Conservation (phyloP, 1,284 basidiomycete species). For the Ganoderma multipileum region DNA sequence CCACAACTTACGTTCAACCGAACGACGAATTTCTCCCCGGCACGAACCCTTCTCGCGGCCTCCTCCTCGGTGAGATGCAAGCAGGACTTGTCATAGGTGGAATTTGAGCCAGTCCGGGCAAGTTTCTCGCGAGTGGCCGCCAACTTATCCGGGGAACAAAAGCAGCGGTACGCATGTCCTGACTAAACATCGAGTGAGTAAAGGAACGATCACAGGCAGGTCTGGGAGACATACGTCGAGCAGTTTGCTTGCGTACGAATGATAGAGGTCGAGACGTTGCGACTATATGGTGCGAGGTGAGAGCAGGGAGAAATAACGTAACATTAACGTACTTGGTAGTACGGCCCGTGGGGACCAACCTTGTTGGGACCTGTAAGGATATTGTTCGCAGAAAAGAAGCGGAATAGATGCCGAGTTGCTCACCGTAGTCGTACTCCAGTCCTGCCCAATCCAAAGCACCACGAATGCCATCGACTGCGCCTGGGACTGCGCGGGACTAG, state of each 20-base stretch:
- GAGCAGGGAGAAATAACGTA: neutral
- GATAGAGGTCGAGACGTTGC: constrained; percentile 88
- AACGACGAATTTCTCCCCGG: constrained; percentile 84
- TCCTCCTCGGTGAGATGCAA: constrained; percentile 88
- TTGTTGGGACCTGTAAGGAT: constrained; percentile 73
- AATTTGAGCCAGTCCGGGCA: constrained; percentile 72
- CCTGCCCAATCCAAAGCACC: constrained; percentile 91
- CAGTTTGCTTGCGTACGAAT: constrained; percentile 73
- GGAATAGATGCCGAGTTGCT: constrained; percentile 22
- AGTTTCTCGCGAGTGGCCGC: constrained; percentile 71
- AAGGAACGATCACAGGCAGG: neutral
- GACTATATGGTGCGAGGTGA: constrained; percentile 59
- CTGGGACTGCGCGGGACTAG: constrained; percentile 82
- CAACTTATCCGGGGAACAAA: constrained; percentile 82
- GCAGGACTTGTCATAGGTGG: constrained; percentile 88
- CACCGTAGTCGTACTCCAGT: constrained; percentile 90
- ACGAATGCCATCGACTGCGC: constrained; percentile 84
- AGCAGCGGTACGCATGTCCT: constrained; percentile 94
- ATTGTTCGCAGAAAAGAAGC: neutral
- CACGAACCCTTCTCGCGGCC: constrained; percentile 72
- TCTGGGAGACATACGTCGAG: constrained; percentile 62
- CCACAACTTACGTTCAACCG: constrained; percentile 77
- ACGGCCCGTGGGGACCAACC: constrained; percentile 77
- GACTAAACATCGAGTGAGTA: constrained; percentile 51
- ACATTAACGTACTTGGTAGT: constrained; percentile 72